A percentile compares a stretch with the other conserved stretches of the same genome.
Conservation (phyloP, 345 rosid genomes). For the Anastatica hierochuntica region DNA sequence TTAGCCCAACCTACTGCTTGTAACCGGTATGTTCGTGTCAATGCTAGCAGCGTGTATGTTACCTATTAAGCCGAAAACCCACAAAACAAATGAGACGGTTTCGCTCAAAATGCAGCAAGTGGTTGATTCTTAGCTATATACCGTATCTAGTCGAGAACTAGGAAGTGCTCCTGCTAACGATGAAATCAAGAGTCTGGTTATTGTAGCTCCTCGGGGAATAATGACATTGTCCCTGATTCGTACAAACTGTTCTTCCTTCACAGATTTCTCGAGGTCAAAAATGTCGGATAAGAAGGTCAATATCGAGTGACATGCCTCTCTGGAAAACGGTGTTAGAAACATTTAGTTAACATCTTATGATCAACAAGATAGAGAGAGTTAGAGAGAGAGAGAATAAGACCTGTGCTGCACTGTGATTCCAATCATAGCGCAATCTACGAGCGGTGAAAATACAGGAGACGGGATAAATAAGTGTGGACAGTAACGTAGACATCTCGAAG, state of each 20-base stretch:
- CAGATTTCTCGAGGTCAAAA: conserved; percentile 71
- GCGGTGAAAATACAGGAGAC: conserved; percentile 62
- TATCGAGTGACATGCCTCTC: conserved; percentile 93
- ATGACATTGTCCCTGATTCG: conserved; percentile 55
- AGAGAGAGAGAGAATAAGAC: conserved; percentile 32
- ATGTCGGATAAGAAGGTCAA: conserved; percentile 82
- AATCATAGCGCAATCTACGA: conserved; percentile 70
- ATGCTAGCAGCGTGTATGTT: conserved; percentile 61
- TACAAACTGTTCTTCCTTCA: conserved; percentile 51
- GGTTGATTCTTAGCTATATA: conserved; percentile 18
- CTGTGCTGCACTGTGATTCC: conserved; percentile 96
- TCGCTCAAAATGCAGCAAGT: background rate
- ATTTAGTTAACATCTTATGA: background rate
- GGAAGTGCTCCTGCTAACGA: conserved; percentile 96
- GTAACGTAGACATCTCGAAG: conserved; percentile 94
- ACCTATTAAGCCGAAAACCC: conserved; percentile 58
- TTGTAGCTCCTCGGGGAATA: conserved; percentile 75
- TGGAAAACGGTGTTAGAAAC: conserved; percentile 29
- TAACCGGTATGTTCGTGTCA: conserved; percentile 53
- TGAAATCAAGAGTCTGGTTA: conserved; percentile 73
- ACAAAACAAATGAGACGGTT: background rate
- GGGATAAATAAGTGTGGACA: conserved; percentile 84
- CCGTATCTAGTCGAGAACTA: conserved; percentile 84
- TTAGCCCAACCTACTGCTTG: conserved; percentile 76
- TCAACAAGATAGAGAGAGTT: background rate